Percentiles rank a stretch among this genome's conserved stretches.
Conservation (phyloP, 306 rosid genomes). For the Macrotyloma uniflorum region DNA sequence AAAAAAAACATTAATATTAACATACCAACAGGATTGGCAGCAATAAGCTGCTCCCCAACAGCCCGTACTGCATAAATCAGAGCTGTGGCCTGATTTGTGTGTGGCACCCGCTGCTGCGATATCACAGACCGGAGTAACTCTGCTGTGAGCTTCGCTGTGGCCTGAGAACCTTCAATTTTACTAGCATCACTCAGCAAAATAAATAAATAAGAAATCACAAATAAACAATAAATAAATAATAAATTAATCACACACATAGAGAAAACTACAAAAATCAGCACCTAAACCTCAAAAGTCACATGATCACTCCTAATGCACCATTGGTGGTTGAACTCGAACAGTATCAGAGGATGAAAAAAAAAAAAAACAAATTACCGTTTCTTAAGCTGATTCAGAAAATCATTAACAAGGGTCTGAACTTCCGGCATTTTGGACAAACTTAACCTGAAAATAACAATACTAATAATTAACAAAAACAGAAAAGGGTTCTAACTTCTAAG, state of each 20-base stretch:
- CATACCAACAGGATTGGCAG: conserved; percentile 95
- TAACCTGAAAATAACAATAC: conserved; percentile 39
- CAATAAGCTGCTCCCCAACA: conserved; percentile 93
- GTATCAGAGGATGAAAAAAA: too few relatives aligned
- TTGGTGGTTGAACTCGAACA: conserved; percentile 28
- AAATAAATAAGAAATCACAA: conserved; percentile 2
- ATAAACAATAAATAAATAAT: background rate
- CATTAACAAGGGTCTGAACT: conserved; percentile 76
- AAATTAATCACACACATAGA: background rate
- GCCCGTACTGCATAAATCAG: conserved; percentile 81
- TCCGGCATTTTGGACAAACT: conserved; percentile 76
- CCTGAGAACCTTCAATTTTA: conserved; percentile 95
- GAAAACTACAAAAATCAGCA: background rate
- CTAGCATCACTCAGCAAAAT: conserved; percentile 49
- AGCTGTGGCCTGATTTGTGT: conserved; percentile 82
- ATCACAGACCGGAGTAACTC: conserved; percentile 87
- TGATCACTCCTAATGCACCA: conserved; percentile 18
- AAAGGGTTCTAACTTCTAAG: background rate
- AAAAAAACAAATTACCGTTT: conserved; percentile 62
- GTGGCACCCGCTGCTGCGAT: conserved; percentile 85
- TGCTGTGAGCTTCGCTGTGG: conserved; percentile 83
- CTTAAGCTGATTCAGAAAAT: conserved; percentile 72
- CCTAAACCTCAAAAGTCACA: conserved; percentile 17
- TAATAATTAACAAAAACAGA: background rate
- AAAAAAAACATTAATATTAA: background rate